Percentiles rank a stretch among this genome's conserved stretches.
Evolutionary conservation across 2,329 filamentous ascomycete genomes (phyloP).

Genomic region (Metarhizium anisopliae): DNA sequence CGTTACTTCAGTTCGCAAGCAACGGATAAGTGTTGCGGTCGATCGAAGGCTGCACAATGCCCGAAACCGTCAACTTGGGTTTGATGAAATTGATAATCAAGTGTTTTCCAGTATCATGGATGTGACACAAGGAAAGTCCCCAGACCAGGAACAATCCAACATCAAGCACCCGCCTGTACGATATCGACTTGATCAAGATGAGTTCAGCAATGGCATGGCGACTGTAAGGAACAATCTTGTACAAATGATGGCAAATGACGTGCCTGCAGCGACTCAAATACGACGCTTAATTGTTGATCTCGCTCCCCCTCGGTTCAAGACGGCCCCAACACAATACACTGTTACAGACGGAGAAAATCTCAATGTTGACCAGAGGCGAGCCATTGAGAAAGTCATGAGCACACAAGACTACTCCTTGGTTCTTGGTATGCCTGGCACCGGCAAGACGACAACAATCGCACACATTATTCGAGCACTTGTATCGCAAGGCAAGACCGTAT

Average conservation of each 20-base stretch:
- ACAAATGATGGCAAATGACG: slow-evolving; percentile 76
- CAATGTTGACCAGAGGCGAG: slow-evolving; percentile 78
- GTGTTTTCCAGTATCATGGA: slow-evolving; percentile 90
- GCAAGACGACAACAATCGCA: slow-evolving; percentile 96
- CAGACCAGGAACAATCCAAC: slow-evolving; percentile 42
- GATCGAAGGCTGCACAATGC: slow-evolving; percentile 85
- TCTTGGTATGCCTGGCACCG: slow-evolving; percentile 94
- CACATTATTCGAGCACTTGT: slow-evolving; percentile 91
- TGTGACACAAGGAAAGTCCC: slow-evolving; percentile 47
- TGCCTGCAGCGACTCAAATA: slow-evolving; percentile 62
- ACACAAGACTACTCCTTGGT: slow-evolving; percentile 95
- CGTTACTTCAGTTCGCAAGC: slow-evolving; percentile 66
- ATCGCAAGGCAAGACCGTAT: slow-evolving; percentile 80
- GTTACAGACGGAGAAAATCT: slow-evolving; percentile 56
- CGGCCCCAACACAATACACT: slow-evolving; percentile 52
- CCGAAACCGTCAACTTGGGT: slow-evolving; percentile 64
- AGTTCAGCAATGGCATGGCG: slow-evolving; percentile 97
- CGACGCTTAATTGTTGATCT: slow-evolving; percentile 75
- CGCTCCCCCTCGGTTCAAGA: slow-evolving; percentile 63
- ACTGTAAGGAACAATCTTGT: slow-evolving; percentile 89
- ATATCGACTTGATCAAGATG: slow-evolving; percentile 92
- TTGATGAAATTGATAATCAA: slow-evolving; percentile 70
- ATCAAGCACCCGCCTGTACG: slow-evolving; percentile 47
- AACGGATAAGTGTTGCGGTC: slow-evolving; percentile 76
- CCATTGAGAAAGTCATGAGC: slow-evolving; percentile 92